Base-by-base conservation (phyloP, 1,284 basidiomycete genomes). In the Cryptococcus sp. region DNA sequence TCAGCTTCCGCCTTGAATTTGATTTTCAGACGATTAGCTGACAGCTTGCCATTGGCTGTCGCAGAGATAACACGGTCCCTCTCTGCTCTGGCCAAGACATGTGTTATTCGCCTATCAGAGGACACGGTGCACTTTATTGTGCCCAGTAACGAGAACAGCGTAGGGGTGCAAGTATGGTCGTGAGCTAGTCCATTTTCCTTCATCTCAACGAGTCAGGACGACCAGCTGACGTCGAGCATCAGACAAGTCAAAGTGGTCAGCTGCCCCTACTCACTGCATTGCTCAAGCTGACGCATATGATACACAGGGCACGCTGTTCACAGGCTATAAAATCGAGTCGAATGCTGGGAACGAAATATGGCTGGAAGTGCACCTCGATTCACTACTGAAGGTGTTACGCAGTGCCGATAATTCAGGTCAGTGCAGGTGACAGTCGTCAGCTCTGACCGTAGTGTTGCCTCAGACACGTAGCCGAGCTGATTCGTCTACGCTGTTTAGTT, bases 111-210 rank as follows among this genome's bases (percentile, higher is more conserved):
- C 66, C 88, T 93, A 64, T 86, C 86, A 0, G 85, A 88, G 61
- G 83, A 82, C 7, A 85, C 85, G 46, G 87, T 93, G 79, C 86
- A 87, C 61, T 87, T 93, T 64, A 93, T 94, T 55, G 69, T 79
- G 7, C 73, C 77, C 0, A 92, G 89, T 46, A 85, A 83, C 57
- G 89, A 91, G 62, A 88, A 86, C 59, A 88, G 89, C 64, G 90
- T 89, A 7, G 90, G 91, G 3, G 87, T 92, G 7, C 90, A 93
- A 74, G 89, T 93, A 48, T 94, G 92, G 91, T 91, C 90, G 91
- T 93, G 68, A 76, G 90, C 85, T 22, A 17, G 23, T 23, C 26
- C 46, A 38, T 13, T 17, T 13, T 20, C 20, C 25, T 13, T 26
- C 5, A 10, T 10, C 8, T 34, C 8, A 7, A 34, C 13, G 29